Conservation (phyloP, 2,329 filamentous ascomycete genomes). For the Penicillium rolfsii region DNA sequence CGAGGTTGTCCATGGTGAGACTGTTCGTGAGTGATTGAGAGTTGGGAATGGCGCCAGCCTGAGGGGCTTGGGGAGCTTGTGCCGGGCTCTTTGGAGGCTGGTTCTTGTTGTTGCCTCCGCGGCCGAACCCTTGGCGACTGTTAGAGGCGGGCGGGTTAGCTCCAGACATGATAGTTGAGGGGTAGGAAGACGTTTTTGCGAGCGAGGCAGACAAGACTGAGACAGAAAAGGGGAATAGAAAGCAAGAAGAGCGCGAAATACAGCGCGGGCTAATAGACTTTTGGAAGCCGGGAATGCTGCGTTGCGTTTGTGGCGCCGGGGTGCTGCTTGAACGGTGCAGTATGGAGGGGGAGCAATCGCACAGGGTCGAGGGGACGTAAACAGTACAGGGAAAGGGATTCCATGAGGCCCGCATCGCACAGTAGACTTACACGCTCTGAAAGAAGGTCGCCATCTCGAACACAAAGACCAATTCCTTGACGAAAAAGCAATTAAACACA, state of each 20-base stretch:
- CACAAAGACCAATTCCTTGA: conserved; percentile 3
- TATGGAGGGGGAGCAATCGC: conserved; percentile 16
- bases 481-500: conserved; percentile 5
- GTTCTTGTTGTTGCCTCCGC: conserved; percentile 52
- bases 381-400: conserved; percentile 10
- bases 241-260: conserved; percentile 5
- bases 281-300: conserved; percentile 20
- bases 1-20: conserved; percentile 41
- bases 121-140: conserved; percentile 55
- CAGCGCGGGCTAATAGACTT: conserved; percentile 17
- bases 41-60: conserved; percentile 39
- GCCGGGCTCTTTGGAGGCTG: conserved; percentile 44
- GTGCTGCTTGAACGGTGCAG: conserved; percentile 24
- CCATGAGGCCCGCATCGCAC: conserved; percentile 5
- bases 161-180: conserved; percentile 7
- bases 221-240: conserved; percentile 8
- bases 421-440: conserved; percentile 53
- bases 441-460: conserved; percentile 53
- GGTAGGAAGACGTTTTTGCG: conserved; percentile 7
- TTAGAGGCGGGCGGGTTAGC: conserved; percentile 27
- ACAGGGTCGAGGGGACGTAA: conserved; percentile 21
- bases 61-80: conserved; percentile 35
- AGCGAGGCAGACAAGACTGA: conserved; percentile 7
- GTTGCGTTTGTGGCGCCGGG: conserved; percentile 27
- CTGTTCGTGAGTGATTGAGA: conserved; percentile 47